Base-by-base conservation (phyloP, 305 asterid genomes). In the Fraxinus albicans region DNA sequence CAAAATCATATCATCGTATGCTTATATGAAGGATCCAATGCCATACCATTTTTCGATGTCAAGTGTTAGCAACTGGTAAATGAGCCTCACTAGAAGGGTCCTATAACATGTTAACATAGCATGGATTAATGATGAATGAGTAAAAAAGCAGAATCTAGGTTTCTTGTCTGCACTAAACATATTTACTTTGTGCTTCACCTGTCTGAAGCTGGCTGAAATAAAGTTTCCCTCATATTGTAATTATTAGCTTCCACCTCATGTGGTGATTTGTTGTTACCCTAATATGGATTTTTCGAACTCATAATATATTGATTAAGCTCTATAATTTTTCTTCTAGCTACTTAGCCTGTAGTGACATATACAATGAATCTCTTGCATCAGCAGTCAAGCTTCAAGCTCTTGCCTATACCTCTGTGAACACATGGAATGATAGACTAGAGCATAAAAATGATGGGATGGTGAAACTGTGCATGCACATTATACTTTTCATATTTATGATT, bases 361-460 rank as follows among this genome's bases (percentile, higher is more conserved):
- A 79, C 65, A 60, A 27, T 8, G 73, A 65, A 2, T 63, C 36
- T 65, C 17, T 38, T 1, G 27, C 73, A 70, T 73, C 53, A 58
- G 21, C 31, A 77, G 75, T 78, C 38, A 60, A 8, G 17, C 36
- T 60, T 78, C 29, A 38, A 63, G 76, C 82, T 79, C 27, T 79
- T 63, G 35, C 8, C 17, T 19, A 21, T 35, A 42, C 82, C 44
- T 21, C 36, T n/a, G 15, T 78, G 21, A 77, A 8, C n/a, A 3
- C 17, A 10, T 33, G 38, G 81, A 58, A 58, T 55, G 38, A 1
- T 76, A 47, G 47, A 25, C 33, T 25, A 25, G 35, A n/a, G 35
- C 25, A 25, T 65, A 25, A 25, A 25, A 23, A 25, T 65, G 73
- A 63, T 63, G 6, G 6, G 33, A 23, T 25, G 73, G n/a, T 23